Base-by-base conservation (phyloP, 768 basidiomycete genomes). In the Cyathus striatus region DNA sequence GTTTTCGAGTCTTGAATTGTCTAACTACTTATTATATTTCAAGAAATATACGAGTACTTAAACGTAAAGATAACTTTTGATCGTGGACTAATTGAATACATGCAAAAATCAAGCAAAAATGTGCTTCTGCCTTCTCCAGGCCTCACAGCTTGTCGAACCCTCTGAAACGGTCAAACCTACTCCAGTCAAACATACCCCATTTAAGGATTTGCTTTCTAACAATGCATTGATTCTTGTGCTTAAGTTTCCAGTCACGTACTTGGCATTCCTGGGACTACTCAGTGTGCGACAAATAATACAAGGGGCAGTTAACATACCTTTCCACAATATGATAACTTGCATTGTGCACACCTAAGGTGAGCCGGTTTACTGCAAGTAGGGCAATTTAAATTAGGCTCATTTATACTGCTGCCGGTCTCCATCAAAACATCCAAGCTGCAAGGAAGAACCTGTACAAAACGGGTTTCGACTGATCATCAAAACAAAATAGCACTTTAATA, bases 141-240 rank as follows among this genome's bases (percentile, higher is more conserved):
- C n/a, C n/a, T n/a, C n/a, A n/a, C n/a, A n/a, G n/a, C n/a, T n/a
- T n/a, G n/a, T n/a, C n/a, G n/a, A n/a, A n/a, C n/a, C n/a, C n/a
- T n/a, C 27, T 30, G 27, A 30, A 9, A n/a, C 27, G 27, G 25
- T 56, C 45, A 17, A 53, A 59, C 4, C 32, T 20, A 21, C 42
- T 36, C 62, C 60, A 63, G 35, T 59, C 49, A 21, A 51, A 50
- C 12, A 46, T 40, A 13, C 45, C 56, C 59, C 59, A 62, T 16
- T 53, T 47, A 5, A 47, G 32, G 20, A 62, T 48, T 18, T 58
- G 55, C 17, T 50, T 42, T 12, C 46, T 41, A 6, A 52, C 57
- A 9, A 44, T 40, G 35, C 62, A 62, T 25, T 59, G 57, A 5
- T 32, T 33, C 43, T 59, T 59, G 38, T 61, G 63, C 5, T 21